These are phyloP conservation scores for Pulveroboletus frians DNA, from an alignment of 768 basidiomycete species.

Conservation along the genomic window DNA sequence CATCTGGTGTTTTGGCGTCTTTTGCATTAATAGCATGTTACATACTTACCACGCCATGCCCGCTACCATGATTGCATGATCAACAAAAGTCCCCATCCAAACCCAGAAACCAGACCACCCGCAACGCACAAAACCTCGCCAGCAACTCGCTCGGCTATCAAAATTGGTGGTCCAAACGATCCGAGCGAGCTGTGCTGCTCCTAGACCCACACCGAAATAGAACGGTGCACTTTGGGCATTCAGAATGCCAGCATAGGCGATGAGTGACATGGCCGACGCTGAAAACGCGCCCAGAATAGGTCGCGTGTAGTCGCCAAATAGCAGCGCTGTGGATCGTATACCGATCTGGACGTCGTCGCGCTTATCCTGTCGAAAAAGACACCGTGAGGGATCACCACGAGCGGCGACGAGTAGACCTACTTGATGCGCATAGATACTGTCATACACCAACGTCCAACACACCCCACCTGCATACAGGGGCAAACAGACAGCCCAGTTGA, in stretches of 20 bases:
- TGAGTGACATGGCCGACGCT: constrained; percentile 61
- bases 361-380: constrained; percentile 66
- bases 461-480: constrained; percentile 89
- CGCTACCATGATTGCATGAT: constrained; percentile 44
- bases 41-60: constrained; percentile 4
- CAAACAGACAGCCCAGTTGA: constrained; percentile 76
- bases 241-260: constrained; percentile 75
- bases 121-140: constrained; percentile 84
- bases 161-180: constrained; percentile 75
- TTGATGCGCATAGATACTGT: constrained; percentile 97
- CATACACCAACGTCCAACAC: constrained; percentile 94
- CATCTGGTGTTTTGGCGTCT: background rate
- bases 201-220: constrained; percentile 71
- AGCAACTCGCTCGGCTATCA: constrained; percentile 71
- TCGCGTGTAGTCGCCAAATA: constrained; percentile 76
- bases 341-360: constrained; percentile 79
- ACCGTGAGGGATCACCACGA: background rate
- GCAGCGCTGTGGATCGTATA: constrained; percentile 90
- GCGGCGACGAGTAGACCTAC: constrained; percentile 35
- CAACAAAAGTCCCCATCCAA: constrained; percentile 73
- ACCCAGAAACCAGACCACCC: constrained; percentile 87
- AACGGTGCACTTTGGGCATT: constrained; percentile 75
- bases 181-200: constrained; percentile 70
- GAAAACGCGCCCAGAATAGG: constrained; percentile 74
- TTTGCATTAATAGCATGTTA: constrained; percentile 1